phyloP scores from a whole-genome alignment of 2,329 filamentous ascomycete species.

The Neofusicoccum umdonicola region DNA sequence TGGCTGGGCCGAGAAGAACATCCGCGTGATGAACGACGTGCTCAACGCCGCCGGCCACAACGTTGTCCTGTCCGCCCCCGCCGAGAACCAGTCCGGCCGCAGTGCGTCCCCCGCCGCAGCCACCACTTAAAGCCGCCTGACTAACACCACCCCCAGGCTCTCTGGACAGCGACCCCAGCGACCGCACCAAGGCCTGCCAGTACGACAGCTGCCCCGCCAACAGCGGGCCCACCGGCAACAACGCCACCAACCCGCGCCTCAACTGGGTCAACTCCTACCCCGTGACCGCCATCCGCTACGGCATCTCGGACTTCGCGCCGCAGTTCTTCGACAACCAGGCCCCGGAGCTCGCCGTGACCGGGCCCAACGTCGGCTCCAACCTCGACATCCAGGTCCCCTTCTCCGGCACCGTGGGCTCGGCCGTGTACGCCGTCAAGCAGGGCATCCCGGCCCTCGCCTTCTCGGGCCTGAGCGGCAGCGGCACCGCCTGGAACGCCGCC shows the following conservation, averaged over 20 bases:
- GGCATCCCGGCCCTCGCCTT: constrained; percentile 68
- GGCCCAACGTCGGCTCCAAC: constrained; percentile 63
- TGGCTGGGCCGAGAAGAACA: constrained; percentile 69
- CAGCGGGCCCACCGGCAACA: constrained; percentile 57
- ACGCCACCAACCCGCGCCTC: constrained; percentile 56
- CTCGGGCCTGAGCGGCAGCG: constrained; percentile 53
- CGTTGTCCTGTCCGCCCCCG: constrained; percentile 64
- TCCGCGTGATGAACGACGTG: constrained; percentile 58
- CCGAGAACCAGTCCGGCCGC: constrained; percentile 63
- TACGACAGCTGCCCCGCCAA: constrained; percentile 60
- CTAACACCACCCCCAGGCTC: constrained; percentile 47
- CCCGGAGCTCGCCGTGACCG: constrained; percentile 64
- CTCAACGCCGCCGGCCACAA: constrained; percentile 57
- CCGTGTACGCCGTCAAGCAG: constrained; percentile 56
- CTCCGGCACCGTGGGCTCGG: constrained; percentile 68
- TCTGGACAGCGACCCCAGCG: constrained; percentile 46
- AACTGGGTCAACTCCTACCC: constrained; percentile 74
- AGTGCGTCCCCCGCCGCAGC: constrained; percentile 39
- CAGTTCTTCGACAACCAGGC: constrained; percentile 51
- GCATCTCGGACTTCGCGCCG: constrained; percentile 57
- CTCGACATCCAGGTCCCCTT: constrained; percentile 56
- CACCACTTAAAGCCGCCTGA: not conserved
- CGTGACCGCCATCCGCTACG: constrained; percentile 62
- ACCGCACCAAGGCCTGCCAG: constrained; percentile 53
- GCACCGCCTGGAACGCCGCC: constrained; percentile 54